Evolutionary conservation across 768 basidiomycete genomes (phyloP), one percentile per base, ranked within the genome.

Genomic region (Tulasnella sp.): DNA sequence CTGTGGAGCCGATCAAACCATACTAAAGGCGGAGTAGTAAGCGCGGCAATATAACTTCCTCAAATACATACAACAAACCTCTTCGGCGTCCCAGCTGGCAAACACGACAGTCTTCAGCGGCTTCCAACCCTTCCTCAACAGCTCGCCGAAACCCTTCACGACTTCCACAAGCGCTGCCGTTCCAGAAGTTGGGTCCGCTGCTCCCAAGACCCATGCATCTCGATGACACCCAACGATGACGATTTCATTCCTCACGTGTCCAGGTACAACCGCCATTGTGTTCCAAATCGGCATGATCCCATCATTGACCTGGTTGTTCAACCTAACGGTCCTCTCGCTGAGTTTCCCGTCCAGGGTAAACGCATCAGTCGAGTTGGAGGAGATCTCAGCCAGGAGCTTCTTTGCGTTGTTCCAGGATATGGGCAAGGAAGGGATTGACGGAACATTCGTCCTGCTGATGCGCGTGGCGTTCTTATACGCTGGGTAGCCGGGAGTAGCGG

Each of bases 241-340:
- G 2, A 93, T 81, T 70, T 96, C 94, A 66, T 92, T 84, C 60
- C 78, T 78, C 66, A 93, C 80, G 60, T 84, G 80, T 2, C 90
- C 92, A 5, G 89, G 91, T 60, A 94, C 86, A 27, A 84, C 77
- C 10, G 79, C 85, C 80, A 87, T 86, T 13, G 82, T 77, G 72
- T 95, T 96, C 90, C 90, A 95, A 50, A 95, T 90, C 15, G 91
- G 89, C 3, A 79, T 92, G 11, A 93, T 80, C 67, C 83, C 81
- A 27, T 78, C 82, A 59, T 90, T 79, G 42, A 95, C 87, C 83
- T 83, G 72, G 68, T 87, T 88, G 23, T 78, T 75, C 10, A 88
- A 70, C 56, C 74, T 74, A 23, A 86, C 73, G 10, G 73, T 73
- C 15, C 70, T 73, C 51, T 77, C 72, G 68, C 67, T 71, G 26